phyloP scores from a whole-genome alignment of 345 rosid genomes.

The Salix udensis region DNA sequence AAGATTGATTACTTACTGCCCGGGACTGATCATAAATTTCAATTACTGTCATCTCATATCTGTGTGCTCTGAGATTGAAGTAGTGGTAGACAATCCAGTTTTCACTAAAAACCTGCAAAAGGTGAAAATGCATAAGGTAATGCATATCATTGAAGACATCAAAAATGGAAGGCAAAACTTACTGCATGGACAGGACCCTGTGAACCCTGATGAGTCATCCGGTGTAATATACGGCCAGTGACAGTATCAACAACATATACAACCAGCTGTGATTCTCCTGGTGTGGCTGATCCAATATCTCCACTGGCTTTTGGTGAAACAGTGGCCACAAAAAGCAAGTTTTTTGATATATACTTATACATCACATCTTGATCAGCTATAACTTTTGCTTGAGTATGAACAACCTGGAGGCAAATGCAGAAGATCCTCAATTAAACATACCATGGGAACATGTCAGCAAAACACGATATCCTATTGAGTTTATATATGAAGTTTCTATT shows the following conservation, averaged over 20 bases:
- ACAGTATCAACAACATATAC: constrained; percentile 85
- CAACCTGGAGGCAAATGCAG: constrained; percentile 51
- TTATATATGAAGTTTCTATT: neutral
- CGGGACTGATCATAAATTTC: constrained; percentile 97
- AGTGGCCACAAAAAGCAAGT: constrained; percentile 84
- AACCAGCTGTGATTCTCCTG: constrained; percentile 80
- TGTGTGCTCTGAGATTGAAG: constrained; percentile 94
- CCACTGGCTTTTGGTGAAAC: constrained; percentile 86
- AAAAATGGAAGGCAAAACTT: constrained; percentile 29
- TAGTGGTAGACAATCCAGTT: constrained; percentile 99
- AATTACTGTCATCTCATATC: constrained; percentile 89
- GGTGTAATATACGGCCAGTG: constrained; percentile 89
- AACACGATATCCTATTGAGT: neutral
- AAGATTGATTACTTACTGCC: constrained; percentile 54
- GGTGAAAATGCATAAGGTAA: constrained; percentile 19
- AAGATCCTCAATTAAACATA: neutral
- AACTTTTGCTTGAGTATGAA: constrained; percentile 96
- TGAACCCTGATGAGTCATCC: constrained; percentile 87
- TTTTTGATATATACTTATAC: constrained; percentile 85
- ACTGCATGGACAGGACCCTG: constrained; percentile 96
- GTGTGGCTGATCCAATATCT: constrained; percentile 79
- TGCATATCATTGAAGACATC: neutral
- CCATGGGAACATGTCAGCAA: neutral
- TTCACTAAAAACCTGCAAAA: constrained; percentile 84
- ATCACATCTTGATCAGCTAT: constrained; percentile 81